phyloP scores from a whole-genome alignment of 805 yeast genomes.

The Candida jianshihensis region DNA sequence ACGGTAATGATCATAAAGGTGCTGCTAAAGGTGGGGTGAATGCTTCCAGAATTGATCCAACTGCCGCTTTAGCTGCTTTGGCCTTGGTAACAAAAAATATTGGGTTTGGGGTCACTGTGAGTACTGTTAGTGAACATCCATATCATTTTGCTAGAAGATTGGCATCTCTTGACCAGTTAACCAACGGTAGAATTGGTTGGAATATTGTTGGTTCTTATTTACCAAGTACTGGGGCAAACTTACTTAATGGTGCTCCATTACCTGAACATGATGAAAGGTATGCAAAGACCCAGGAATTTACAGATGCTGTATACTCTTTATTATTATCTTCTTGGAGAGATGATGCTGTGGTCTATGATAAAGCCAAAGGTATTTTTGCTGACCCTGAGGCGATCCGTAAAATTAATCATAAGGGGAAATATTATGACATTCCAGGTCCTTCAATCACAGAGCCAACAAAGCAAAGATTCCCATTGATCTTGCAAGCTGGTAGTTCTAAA shows the following conservation, averaged over 20 bases:
- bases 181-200: slow-evolving; percentile 35
- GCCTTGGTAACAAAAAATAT: slow-evolving; percentile 26
- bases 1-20: neutral
- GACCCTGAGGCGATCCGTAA: slow-evolving; percentile 30
- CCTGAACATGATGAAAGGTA: slow-evolving; percentile 26
- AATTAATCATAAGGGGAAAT: slow-evolving; percentile 32
- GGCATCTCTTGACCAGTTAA: slow-evolving; percentile 32
- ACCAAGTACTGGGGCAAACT: slow-evolving; percentile 31
- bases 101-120: slow-evolving; percentile 29
- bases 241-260: slow-evolving; percentile 8
- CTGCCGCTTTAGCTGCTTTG: slow-evolving; percentile 18
- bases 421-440: slow-evolving; percentile 27
- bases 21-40: neutral
- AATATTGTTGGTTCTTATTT: slow-evolving; percentile 31
- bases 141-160: slow-evolving; percentile 29
- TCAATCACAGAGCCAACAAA: slow-evolving; percentile 33
- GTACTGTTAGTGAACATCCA: slow-evolving; percentile 33
- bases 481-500: slow-evolving; percentile 35
- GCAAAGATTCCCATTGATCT: slow-evolving; percentile 35
- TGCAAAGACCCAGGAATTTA: slow-evolving; percentile 29
- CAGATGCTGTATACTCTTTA: slow-evolving; percentile 29
- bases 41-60: neutral
- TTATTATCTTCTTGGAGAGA: slow-evolving; percentile 33
- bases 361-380: slow-evolving; percentile 19
- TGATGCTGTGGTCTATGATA: slow-evolving; percentile 21